phyloP scores from a whole-genome alignment of 2,329 filamentous ascomycete genomes.

The Calcarisporium arbuscula region DNA sequence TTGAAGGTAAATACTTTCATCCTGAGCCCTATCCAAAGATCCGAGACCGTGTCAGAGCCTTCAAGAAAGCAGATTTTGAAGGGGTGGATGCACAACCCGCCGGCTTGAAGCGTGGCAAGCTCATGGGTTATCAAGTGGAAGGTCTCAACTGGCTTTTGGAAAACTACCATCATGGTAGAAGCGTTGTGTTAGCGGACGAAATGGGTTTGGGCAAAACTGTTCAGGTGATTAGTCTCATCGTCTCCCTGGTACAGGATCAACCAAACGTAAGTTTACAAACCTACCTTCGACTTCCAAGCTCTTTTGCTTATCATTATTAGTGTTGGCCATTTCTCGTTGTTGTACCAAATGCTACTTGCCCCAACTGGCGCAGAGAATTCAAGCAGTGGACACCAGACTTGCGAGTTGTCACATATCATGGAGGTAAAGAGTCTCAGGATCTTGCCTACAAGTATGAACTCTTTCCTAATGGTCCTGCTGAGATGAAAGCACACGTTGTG shows the following conservation, averaged over 20 bases:
- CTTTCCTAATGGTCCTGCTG: slow-evolving; percentile 59
- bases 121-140: slow-evolving; percentile 92
- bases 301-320: slow-evolving; percentile 11
- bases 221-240: slow-evolving; percentile 79
- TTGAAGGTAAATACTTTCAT: slow-evolving; percentile 68
- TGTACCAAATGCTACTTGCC: slow-evolving; percentile 88
- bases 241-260: slow-evolving; percentile 61
- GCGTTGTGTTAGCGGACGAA: slow-evolving; percentile 89
- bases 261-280: slow-evolving; percentile 35
- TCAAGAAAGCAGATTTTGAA: slow-evolving; percentile 60
- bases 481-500: slow-evolving; percentile 82
- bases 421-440: slow-evolving; percentile 65
- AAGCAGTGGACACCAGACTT: slow-evolving; percentile 86
- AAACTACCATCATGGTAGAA: slow-evolving; percentile 76
- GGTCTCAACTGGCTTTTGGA: slow-evolving; percentile 93
- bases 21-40: slow-evolving; percentile 52
- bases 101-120: slow-evolving; percentile 66
- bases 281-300: background rate
- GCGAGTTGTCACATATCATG: slow-evolving; percentile 89
- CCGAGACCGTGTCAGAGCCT: slow-evolving; percentile 60
- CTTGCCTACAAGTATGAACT: slow-evolving; percentile 80
- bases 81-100: slow-evolving; percentile 67
- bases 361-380: slow-evolving; percentile 97
- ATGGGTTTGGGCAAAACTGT: slow-evolving; percentile 99
- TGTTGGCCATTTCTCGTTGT: slow-evolving; percentile 93